Base-by-base conservation (phyloP, 139 green algal species). In the Haematococcus lacustris region DNA sequence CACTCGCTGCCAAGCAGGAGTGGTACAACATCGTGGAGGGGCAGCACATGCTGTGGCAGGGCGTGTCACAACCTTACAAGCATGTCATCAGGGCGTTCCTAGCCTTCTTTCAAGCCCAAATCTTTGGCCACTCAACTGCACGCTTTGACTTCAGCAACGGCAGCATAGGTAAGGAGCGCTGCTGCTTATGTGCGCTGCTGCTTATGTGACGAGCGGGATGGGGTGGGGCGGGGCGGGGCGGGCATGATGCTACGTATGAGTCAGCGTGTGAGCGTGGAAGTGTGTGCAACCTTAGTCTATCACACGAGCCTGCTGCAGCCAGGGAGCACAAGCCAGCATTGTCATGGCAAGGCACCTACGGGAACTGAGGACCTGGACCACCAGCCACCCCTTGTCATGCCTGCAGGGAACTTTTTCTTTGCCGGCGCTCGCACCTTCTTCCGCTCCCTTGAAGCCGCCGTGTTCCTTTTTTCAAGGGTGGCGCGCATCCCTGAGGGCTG, bases 361-460 rank as follows among this genome's bases (percentile, higher is more conserved):
- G n/a, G n/a, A n/a, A n/a, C n/a, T n/a, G n/a, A n/a, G n/a, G n/a
- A n/a, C n/a, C n/a, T n/a, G n/a, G n/a, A n/a, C n/a, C n/a, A n/a
- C n/a, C n/a, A n/a, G n/a, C n/a, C n/a, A n/a, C n/a, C n/a, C n/a
- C n/a, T n/a, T n/a, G n/a, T n/a, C n/a, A n/a, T n/a, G n/a, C 51
- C 2, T 50, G 43, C 85, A 92, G 92, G 94, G 63, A 98, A 98
- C 90, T 99, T 98, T 74, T 98, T 99, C 86, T 98, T 99, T 82
- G 94, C 95, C 34, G 95, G 95, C 25, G 91, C 95, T 3, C 89
- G 95, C 66, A 92, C 87, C 6, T 98, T 98, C 82, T 98, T 98
- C 85, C 81, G 89, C 25, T 98, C 93, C 2, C 79, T 99, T 73
- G 95, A 99, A 69, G 93, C 93, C 1, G 95, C 95, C 40, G 95